These are phyloP conservation scores for Xylaria flabelliformis DNA, from an alignment of 495 filamentous ascomycete genomes.

Conservation along the genomic window DNA sequence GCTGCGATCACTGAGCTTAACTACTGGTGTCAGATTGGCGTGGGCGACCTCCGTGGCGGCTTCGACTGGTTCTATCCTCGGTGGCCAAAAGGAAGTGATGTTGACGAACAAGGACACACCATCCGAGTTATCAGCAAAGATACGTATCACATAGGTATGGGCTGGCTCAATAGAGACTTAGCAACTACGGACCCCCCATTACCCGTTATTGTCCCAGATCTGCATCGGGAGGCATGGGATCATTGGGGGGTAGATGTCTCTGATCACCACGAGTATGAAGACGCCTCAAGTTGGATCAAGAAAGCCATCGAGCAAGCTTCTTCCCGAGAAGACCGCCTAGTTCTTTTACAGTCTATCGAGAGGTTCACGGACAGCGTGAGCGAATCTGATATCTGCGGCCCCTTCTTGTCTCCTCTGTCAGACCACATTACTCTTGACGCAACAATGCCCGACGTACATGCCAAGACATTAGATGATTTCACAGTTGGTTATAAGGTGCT, in stretches of 20 bases:
- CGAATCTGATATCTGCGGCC: constrained; percentile 54
- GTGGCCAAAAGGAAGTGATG: constrained; percentile 72
- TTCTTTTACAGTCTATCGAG: constrained; percentile 42
- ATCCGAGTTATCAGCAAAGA: constrained; percentile 83
- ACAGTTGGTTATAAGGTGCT: constrained; percentile 67
- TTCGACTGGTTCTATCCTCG: constrained; percentile 86
- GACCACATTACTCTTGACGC: constrained; percentile 62
- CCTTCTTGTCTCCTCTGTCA: constrained; percentile 17
- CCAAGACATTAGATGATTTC: constrained; percentile 68
- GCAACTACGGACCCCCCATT: constrained; percentile 30
- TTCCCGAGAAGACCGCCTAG: constrained; percentile 30
- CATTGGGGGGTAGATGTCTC: constrained; percentile 63
- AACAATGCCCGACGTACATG: constrained; percentile 62
- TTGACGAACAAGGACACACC: constrained; percentile 67
- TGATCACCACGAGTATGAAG: constrained; percentile 47
- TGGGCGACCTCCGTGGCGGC: constrained; percentile 87
- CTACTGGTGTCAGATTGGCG: constrained; percentile 95
- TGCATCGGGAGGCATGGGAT: constrained; percentile 60
- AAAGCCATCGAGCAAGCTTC: constrained; percentile 31
- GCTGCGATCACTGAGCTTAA: constrained; percentile 85
- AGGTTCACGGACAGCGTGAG: constrained; percentile 52
- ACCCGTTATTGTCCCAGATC: constrained; percentile 54
- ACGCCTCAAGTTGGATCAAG: constrained; percentile 41
- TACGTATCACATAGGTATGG: constrained; percentile 81
- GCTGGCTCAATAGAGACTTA: constrained; percentile 69